Evolutionary conservation across 371 early-diverging fungal genomes (phyloP).

Genomic region (Globomyces sp.): DNA sequence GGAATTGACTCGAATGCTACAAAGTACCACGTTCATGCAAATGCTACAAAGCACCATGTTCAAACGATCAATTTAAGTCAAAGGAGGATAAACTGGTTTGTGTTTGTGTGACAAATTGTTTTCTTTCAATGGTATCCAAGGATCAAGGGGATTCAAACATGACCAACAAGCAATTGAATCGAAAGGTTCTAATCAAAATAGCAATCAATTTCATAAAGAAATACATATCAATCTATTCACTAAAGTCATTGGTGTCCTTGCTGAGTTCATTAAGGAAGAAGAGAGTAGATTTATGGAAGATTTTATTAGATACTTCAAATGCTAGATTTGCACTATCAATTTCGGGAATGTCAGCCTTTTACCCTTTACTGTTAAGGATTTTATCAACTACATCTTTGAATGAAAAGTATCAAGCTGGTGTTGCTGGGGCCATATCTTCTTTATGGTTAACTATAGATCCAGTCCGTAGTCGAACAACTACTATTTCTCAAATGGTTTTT

Average conservation of each 20-base stretch:
- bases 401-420: not conserved
- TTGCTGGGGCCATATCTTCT: slow-evolving; percentile 9
- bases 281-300: not conserved
- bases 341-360: slow-evolving; percentile 8
- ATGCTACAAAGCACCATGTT: too few species aligned
- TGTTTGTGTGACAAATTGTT: too few species aligned
- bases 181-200: too few species aligned
- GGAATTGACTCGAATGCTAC: too few species aligned
- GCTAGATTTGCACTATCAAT: not conserved
- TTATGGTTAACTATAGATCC: not conserved
- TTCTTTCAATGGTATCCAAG: too few species aligned
- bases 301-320: not conserved
- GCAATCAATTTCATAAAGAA: too few species aligned
- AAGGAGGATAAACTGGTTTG: too few species aligned
- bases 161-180: too few species aligned
- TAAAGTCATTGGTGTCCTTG: not conserved
- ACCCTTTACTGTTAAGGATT: not conserved
- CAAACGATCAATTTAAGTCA: too few species aligned
- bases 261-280: not conserved
- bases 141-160: too few species aligned
- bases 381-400: not conserved
- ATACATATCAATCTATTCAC: not conserved
- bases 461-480: not conserved
- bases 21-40: too few species aligned
- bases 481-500: slow-evolving; percentile 1